Evolutionary conservation across 176 grass and related monocot species (phyloP).

Genomic region (Aegilops bicornis): DNA sequence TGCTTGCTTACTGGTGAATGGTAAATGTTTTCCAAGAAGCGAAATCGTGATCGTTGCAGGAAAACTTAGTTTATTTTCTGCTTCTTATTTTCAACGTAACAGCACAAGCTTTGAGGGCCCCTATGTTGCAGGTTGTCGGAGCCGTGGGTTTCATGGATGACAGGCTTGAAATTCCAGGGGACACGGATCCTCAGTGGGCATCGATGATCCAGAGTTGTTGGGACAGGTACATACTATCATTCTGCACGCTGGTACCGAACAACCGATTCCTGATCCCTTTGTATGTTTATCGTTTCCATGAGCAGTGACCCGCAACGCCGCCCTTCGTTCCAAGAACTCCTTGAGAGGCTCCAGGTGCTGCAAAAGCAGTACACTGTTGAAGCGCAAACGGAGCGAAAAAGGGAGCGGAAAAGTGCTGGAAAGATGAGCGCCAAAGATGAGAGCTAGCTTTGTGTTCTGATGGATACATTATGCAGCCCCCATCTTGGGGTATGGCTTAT

Average conservation of each 20-base stretch:
- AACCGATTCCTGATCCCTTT: background rate
- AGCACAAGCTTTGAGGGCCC: background rate
- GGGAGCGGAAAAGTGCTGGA: conserved; percentile 19
- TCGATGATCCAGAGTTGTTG: conserved; percentile 83
- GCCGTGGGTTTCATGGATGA: conserved; percentile 93
- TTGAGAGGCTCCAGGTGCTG: conserved; percentile 59
- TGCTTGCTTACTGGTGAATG: background rate
- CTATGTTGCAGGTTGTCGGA: conserved; percentile 63
- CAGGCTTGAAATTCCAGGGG: conserved; percentile 66
- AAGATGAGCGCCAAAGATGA: conserved; percentile 39
- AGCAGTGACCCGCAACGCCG: conserved; percentile 63
- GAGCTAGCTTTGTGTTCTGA: conserved; percentile 16
- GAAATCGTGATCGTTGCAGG: background rate
- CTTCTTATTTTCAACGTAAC: background rate
- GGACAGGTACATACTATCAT: conserved; percentile 53
- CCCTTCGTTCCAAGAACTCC: conserved; percentile 73
- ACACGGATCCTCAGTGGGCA: conserved; percentile 72
- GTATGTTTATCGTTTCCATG: background rate
- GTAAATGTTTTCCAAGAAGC: background rate
- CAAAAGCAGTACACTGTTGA: conserved; percentile 51
- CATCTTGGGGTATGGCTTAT: background rate
- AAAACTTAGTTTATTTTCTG: background rate
- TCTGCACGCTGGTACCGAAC: background rate
- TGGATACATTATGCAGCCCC: background rate
- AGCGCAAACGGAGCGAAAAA: conserved; percentile 44